Evolutionary conservation across 2,329 filamentous ascomycete species (phyloP), one percentile per base, ranked within the genome.

Genomic region (Stagonosporopsis vannaccii): DNA sequence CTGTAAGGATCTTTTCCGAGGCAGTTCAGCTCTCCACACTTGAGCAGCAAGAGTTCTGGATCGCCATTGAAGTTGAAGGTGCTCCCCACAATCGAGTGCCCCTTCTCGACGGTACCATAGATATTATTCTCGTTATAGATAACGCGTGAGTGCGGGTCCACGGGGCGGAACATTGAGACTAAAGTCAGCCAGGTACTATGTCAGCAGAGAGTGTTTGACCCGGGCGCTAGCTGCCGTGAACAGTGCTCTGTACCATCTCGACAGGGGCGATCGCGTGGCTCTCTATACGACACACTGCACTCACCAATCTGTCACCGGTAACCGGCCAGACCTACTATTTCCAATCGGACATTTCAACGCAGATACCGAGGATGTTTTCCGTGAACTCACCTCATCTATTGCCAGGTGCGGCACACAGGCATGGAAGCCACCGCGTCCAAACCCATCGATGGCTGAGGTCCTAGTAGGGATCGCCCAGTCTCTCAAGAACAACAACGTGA

Each of bases 101-200:
- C 23, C 59, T 68, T 33, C 40, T 46, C 7, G 52, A 69, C 23
- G 44, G 50, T 4, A 58, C 56, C 7, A 58, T 77, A 17, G 74
- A 77, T 59, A 54, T 77, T 4, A 58, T 75, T 6, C 65, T 77
- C 20, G 56, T 78, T 19, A 59, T 78, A 30, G 75, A 78, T 55
- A 77, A 77, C 46, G 71, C 72, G 74, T 77, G 61, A 59, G 56
- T 51, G 32, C 15, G 6, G 8, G 8, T 22, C 19, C 32, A 13
- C 5, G 22, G 6, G 15, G 40, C 33, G 15, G 22, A 17, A 22
- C 1, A 7, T 33, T 23, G 36, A 54, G 62, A 32, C 64, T 37
- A 12, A 39, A 19, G 28, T 30, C 6, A 15, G 2, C 39, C 25
- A 74, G 70, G 1, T 72, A 71, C 51, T 71, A 72, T 35, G 70